These are phyloP conservation scores for Fusarium kyushuense DNA, from an alignment of 2,329 filamentous ascomycete genomes.

Conservation along the genomic window DNA sequence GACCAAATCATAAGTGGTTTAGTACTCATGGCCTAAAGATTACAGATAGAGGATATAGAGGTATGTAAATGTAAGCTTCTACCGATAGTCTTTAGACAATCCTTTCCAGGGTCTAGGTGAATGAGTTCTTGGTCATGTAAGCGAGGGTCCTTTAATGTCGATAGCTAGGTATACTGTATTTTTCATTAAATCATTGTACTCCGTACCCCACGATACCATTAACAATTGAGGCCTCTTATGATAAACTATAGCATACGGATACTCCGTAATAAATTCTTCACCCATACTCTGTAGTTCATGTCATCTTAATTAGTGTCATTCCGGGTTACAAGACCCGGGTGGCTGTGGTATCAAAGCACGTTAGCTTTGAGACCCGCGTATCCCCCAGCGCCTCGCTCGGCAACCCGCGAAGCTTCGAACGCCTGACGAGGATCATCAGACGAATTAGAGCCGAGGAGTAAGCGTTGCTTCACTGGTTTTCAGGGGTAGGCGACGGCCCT, in stretches of 20 bases:
- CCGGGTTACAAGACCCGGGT: slow-evolving; percentile 13
- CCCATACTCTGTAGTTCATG: neutral
- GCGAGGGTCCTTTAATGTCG: slow-evolving; percentile 1
- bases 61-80: neutral
- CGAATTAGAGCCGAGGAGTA: slow-evolving; percentile 36
- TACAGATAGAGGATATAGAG: no score
- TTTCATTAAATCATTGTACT: no score
- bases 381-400: slow-evolving; percentile 43
- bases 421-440: slow-evolving; percentile 9
- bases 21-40: neutral
- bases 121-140: neutral
- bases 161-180: neutral
- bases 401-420: slow-evolving; percentile 40
- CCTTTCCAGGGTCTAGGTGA: neutral
- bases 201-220: neutral
- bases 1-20: neutral
- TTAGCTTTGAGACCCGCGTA: slow-evolving; percentile 20
- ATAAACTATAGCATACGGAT: neutral
- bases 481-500: slow-evolving; percentile 40
- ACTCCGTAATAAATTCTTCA: neutral
- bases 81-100: neutral
- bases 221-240: neutral
- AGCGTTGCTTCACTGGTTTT: slow-evolving; percentile 30
- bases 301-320: slow-evolving; percentile 19
- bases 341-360: slow-evolving; percentile 23